phyloP scores from a whole-genome alignment of 345 rosid species.

The Noccaea bulbosa region DNA sequence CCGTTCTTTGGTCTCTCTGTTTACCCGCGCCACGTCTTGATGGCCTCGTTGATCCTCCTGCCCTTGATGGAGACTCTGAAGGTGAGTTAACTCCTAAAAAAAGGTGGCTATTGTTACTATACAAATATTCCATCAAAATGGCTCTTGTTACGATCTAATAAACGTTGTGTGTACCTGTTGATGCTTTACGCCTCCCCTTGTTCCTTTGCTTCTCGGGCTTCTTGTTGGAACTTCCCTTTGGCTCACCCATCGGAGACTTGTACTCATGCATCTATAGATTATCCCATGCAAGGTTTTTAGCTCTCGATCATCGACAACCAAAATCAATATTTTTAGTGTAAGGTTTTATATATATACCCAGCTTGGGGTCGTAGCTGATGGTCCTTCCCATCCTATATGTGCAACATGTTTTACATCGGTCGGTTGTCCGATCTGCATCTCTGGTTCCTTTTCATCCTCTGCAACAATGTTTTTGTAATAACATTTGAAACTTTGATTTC shows the following conservation, averaged over 20 bases:
- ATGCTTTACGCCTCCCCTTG: slow-evolving; percentile 43
- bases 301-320: slow-evolving; percentile 57
- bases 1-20: slow-evolving; percentile 35
- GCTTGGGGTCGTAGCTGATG: slow-evolving; percentile 60
- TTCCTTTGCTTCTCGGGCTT: slow-evolving; percentile 33
- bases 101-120: too few species aligned
- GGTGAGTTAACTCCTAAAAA: slow-evolving; percentile 27
- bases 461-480: slow-evolving; percentile 27
- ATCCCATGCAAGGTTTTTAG: slow-evolving; percentile 35
- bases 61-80: slow-evolving; percentile 37
- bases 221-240: slow-evolving; percentile 37
- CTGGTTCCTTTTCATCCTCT: slow-evolving; percentile 81
- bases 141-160: too few species aligned
- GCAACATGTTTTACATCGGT: slow-evolving; percentile 98
- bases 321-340: not conserved
- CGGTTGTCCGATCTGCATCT: slow-evolving; percentile 82
- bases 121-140: too few species aligned
- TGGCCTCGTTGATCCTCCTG: slow-evolving; percentile 40
- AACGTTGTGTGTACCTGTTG: slow-evolving; percentile 27
- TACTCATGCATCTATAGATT: slow-evolving; percentile 69
- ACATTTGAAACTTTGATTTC: not conserved
- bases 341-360: slow-evolving; percentile 51
- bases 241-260: slow-evolving; percentile 37
- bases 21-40: slow-evolving; percentile 39
- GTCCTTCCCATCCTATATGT: slow-evolving; percentile 93